Evolutionary conservation across 441 rosid species (phyloP).

Genomic region (Croton setiger): DNA sequence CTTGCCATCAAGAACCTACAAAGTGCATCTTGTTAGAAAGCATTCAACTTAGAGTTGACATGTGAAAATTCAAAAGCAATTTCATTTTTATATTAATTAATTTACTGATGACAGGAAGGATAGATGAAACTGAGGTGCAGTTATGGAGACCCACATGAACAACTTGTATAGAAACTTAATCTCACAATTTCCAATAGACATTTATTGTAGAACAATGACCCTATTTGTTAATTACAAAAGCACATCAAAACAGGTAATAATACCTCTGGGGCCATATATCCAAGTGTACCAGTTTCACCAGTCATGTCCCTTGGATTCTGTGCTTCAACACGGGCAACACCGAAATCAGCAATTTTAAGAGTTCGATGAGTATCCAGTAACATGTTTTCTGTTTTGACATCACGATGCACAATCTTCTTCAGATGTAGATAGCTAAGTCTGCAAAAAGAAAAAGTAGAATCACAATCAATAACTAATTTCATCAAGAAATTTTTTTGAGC

Average conservation of each 20-base stretch:
- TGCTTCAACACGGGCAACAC: conserved; percentile 95
- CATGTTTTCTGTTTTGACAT: conserved; percentile 94
- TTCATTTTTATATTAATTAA: background rate
- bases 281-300: conserved; percentile 94
- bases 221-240: background rate
- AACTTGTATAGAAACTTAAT: background rate
- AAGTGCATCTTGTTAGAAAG: conserved; percentile 8
- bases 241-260: background rate
- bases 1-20: conserved; percentile 86
- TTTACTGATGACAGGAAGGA: background rate
- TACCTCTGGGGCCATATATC: conserved; percentile 99
- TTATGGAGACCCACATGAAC: background rate
- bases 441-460: conserved; percentile 27
- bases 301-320: conserved; percentile 90
- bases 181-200: background rate
- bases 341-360: conserved; percentile 90
- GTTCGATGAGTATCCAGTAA: conserved; percentile 50
- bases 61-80: background rate
- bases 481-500: background rate
- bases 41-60: background rate
- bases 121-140: background rate
- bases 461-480: background rate
- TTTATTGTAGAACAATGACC: background rate
- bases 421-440: conserved; percentile 86
- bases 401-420: conserved; percentile 89